Evolutionary conservation across 176 grass and related monocot species (phyloP), one percentile per base, ranked within the genome.

Genomic region (Rhynchospora breviuscula): DNA sequence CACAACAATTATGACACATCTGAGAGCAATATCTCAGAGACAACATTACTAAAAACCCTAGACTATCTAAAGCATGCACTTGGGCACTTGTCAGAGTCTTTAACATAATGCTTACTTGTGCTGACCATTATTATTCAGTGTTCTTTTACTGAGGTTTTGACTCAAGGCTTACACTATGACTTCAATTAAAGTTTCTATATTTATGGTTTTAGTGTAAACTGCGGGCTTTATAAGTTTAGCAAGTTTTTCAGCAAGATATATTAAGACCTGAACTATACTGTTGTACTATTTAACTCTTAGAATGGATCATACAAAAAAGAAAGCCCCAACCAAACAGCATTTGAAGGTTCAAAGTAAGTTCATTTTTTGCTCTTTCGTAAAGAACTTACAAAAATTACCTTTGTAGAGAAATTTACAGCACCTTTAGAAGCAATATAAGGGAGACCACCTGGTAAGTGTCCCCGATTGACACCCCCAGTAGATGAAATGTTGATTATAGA

Each of bases 401-500:
- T 94, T 3, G 91, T 93, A 31, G 78, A 59, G 77, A 83, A 88
- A 85, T 95, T 90, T 53, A 89, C 86, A 59, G 84, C 95, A 29
- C 87, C 81, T 86, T 98, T 98, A 6, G 89, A 93, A 8, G 88
- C 90, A 63, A 81, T 10, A 11, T 98, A 98, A 49, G 89, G 90
- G 17, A 90, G 70, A 54, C 63, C 84, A n/a, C 95, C 95, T 8
- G 95, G 89, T 48, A 87, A 86, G 33, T 91, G 86, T 2, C 91
- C 88, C 26, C 89, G 86, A 45, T 91, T 85, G 49, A 93, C 67
- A 40, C 95, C 95, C 51, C 59, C 82, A 52, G 87, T 81, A 46
- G 91, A 98, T 7, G 95, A 93, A 76, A 98, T 91, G 58, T 98
- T 95, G 48, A 98, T 86, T 2, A 98, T 78, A 26, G 91, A 93